These are phyloP conservation scores for Arbutus unedo DNA, from an alignment of 148 eudicot genomes.

Conservation along the genomic window DNA sequence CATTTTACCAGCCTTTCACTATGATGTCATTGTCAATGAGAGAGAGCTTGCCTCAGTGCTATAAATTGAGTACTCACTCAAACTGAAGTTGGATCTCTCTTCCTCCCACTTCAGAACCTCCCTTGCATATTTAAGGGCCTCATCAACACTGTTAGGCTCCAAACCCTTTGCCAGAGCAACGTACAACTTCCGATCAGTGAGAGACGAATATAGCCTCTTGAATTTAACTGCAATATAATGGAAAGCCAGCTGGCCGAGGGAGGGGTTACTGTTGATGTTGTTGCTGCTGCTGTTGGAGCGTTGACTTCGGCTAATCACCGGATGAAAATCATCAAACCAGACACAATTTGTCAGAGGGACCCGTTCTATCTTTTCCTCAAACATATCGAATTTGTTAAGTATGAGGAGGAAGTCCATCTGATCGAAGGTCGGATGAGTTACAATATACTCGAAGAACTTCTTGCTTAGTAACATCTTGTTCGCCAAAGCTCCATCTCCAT, in stretches of 20 bases:
- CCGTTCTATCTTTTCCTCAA: slow-evolving; percentile 81
- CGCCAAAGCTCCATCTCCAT: slow-evolving; percentile 44
- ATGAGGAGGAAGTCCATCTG: slow-evolving; percentile 77
- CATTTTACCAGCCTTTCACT: slow-evolving; percentile 20
- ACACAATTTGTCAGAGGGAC: slow-evolving; percentile 69
- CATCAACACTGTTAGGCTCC: slow-evolving; percentile 78
- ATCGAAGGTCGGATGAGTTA: slow-evolving; percentile 77
- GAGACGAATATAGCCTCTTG: slow-evolving; percentile 72
- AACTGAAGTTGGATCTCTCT: slow-evolving; percentile 63
- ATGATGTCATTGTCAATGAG: slow-evolving; percentile 26
- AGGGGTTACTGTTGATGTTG: slow-evolving; percentile 57
- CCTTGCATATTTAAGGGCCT: slow-evolving; percentile 70
- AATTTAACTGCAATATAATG: slow-evolving; percentile 88
- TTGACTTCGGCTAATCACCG: slow-evolving; percentile 58
- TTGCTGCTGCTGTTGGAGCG: slow-evolving; percentile 41
- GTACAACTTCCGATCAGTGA: slow-evolving; percentile 70
- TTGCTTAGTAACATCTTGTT: slow-evolving; percentile 80
- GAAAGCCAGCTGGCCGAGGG: slow-evolving; percentile 77
- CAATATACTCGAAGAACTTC: slow-evolving; percentile 76
- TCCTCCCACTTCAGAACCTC: slow-evolving; percentile 95
- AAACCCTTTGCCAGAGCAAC: slow-evolving; percentile 75
- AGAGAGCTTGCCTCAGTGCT: slow-evolving; percentile 70
- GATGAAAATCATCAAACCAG: slow-evolving; percentile 92
- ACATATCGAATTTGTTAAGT: slow-evolving; percentile 71
- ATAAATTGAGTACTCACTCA: slow-evolving; percentile 63